Percentiles rank a stretch among this genome's conserved stretches.
Evolutionary conservation across 495 filamentous ascomycete genomes (phyloP).

Genomic region (Penicillium odoratum): DNA sequence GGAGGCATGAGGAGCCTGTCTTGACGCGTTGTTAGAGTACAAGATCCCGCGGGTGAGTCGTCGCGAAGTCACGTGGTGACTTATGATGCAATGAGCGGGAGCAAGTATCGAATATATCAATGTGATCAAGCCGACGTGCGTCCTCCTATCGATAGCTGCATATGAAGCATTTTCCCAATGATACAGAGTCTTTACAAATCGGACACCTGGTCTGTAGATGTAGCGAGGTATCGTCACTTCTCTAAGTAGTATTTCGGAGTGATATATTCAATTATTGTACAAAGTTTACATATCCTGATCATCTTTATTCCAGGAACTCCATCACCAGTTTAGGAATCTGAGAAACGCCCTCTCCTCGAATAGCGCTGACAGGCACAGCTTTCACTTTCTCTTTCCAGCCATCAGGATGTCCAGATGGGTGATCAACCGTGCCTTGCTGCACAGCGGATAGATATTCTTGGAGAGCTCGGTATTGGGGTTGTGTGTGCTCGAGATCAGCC

Average conservation of each 20-base stretch:
- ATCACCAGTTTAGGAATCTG: slow-evolving; percentile 76
- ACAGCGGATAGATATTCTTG: slow-evolving; percentile 66
- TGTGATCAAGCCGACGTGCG: neutral
- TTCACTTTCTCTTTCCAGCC: slow-evolving; percentile 65
- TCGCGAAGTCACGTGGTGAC: slow-evolving; percentile 35
- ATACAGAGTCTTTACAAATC: too few relatives aligned
- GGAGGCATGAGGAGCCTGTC: slow-evolving; percentile 52
- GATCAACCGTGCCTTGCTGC: slow-evolving; percentile 54
- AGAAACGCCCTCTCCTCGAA: slow-evolving; percentile 78
- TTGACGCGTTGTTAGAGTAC: slow-evolving; percentile 27
- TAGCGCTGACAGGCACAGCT: slow-evolving; percentile 85
- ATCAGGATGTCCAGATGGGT: slow-evolving; percentile 68
- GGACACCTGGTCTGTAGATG: neutral
- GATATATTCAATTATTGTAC: slow-evolving; percentile 7
- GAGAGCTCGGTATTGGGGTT: slow-evolving; percentile 71
- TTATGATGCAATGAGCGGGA: slow-evolving; percentile 32
- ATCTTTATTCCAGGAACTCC: slow-evolving; percentile 58
- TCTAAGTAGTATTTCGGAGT: neutral
- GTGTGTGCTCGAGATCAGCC: slow-evolving; percentile 77
- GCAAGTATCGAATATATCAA: neutral
- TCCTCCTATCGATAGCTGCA: too few relatives aligned
- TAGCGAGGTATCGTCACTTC: neutral
- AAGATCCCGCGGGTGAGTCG: slow-evolving; percentile 4
- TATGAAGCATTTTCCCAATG: too few relatives aligned
- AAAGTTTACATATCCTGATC: neutral